Evolutionary conservation across 1,284 basidiomycete species (phyloP).

Genomic region (Cyathus pygmaeus): DNA sequence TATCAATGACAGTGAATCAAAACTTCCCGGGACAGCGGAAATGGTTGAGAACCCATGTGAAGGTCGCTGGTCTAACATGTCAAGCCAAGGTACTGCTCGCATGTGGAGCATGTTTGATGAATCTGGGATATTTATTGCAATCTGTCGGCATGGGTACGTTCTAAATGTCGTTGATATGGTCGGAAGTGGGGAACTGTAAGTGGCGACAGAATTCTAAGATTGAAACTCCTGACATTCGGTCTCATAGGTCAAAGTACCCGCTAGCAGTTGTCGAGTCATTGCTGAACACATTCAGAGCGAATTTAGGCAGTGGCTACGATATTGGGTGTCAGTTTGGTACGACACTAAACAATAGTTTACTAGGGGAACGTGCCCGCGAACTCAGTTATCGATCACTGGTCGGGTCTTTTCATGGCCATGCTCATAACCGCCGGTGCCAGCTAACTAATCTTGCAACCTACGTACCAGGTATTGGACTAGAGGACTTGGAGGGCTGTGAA

Average conservation of each 20-base stretch:
- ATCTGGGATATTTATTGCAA: constrained; percentile 35
- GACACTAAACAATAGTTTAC: constrained; percentile 16
- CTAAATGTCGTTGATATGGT: constrained; percentile 27
- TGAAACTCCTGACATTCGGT: background rate
- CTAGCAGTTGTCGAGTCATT: constrained; percentile 35
- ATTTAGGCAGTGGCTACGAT: constrained; percentile 37
- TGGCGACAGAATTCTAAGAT: background rate
- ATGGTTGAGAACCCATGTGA: constrained; percentile 19
- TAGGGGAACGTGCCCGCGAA: constrained; percentile 10
- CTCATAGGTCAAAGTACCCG: constrained; percentile 44
- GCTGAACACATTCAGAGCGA: constrained; percentile 27
- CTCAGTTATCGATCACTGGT: constrained; percentile 23
- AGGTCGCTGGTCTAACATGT: constrained; percentile 35
- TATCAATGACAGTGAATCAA: background rate
- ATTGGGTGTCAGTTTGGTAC: constrained; percentile 30
- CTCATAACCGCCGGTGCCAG: constrained; percentile 41
- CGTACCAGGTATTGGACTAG: constrained; percentile 34
- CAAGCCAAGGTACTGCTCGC: constrained; percentile 15
- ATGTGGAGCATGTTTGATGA: constrained; percentile 45
- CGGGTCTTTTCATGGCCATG: constrained; percentile 42
- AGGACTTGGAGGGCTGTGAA: constrained; percentile 43
- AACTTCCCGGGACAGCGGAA: background rate
- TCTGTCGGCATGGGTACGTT: constrained; percentile 28
- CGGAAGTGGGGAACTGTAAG: constrained; percentile 29
- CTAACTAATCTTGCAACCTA: constrained; percentile 31